phyloP scores from a whole-genome alignment of 306 rosid genomes.

The Datisca glomerata region DNA sequence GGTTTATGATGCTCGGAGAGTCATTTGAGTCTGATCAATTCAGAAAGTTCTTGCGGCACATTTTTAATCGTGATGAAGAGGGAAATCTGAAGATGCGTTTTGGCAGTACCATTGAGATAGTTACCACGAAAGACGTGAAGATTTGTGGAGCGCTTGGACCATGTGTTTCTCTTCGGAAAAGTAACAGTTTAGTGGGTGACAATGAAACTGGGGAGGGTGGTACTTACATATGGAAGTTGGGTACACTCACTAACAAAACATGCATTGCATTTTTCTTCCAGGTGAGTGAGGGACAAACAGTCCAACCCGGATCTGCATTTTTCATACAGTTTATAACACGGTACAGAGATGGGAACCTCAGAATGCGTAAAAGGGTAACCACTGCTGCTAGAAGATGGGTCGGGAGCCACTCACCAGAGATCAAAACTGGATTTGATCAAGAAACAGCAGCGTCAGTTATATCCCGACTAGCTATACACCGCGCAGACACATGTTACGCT shows the following conservation, averaged over 20 bases:
- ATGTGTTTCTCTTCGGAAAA: slow-evolving; percentile 58
- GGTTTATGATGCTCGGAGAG: slow-evolving; percentile 65
- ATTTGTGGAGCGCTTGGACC: slow-evolving; percentile 94
- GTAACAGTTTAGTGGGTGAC: slow-evolving; percentile 43
- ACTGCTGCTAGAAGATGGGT: slow-evolving; percentile 97
- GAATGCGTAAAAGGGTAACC: slow-evolving; percentile 56
- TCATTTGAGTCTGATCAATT: slow-evolving; percentile 63
- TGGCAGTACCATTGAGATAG: slow-evolving; percentile 75
- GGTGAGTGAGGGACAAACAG: slow-evolving; percentile 43
- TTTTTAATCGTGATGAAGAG: slow-evolving; percentile 38
- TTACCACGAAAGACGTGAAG: slow-evolving; percentile 69
- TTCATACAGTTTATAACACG: slow-evolving; percentile 63
- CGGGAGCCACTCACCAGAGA: slow-evolving; percentile 55
- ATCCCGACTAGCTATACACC: slow-evolving; percentile 77
- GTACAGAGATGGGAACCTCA: slow-evolving; percentile 62
- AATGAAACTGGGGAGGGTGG: slow-evolving; percentile 65
- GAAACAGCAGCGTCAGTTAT: slow-evolving; percentile 85
- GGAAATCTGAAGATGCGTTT: slow-evolving; percentile 60
- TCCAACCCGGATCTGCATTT: slow-evolving; percentile 73
- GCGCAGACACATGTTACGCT: slow-evolving; percentile 61
- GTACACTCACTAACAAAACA: slow-evolving; percentile 53
- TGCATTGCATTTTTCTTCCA: slow-evolving; percentile 86
- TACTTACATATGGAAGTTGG: slow-evolving; percentile 67
- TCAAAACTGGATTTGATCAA: slow-evolving; percentile 82
- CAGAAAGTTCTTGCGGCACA: slow-evolving; percentile 52